Evolutionary conservation across 306 rosid species (phyloP), one percentile per base, ranked within the genome.

Genomic region (Lablab purpureus): DNA sequence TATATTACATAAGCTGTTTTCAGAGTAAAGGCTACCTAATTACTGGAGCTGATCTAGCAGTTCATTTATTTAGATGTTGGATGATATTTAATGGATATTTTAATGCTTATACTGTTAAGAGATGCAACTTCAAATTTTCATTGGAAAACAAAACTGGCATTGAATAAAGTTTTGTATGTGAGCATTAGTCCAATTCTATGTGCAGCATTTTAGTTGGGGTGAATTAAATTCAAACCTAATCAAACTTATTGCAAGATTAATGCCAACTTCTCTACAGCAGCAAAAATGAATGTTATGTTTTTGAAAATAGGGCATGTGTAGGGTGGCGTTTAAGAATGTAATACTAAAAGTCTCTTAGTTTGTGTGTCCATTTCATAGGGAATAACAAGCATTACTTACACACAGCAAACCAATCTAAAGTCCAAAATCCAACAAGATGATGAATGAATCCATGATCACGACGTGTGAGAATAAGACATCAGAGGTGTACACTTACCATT

Each of bases 381-480:
- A 82, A 51, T 70, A 74, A 69, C 43, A 81, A 43, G 65, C 27
- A 45, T 62, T 43, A 70, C 56, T 71, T 21, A 41, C 65, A 40
- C 18, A 50, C 45, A 50, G 9, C n/a, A 63, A 69, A 52, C 7
- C 46, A 75, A 75, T 49, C 43, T 64, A 70, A 6, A 28, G 9
- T 66, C 80, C 66, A 73, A 65, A 45, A 17, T 46, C 50, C 36
- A 83, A 70, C 34, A 82, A 70, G 67, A 7, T 62, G 71, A 73
- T 65, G 32, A 67, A 73, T 73, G 46, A 67, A 54, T 68, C 60
- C n/a, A 52, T 52, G 80, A 78, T 49, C 19, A 45, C 37, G 83
- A 83, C 83, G 67, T 6, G 58, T 45, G 56, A 34, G 50, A 73
- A 77, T 30, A 22, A 71, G 71, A 82, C 75, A 66, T 58, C 23